These are phyloP conservation scores for Hordeum vulgare DNA, from an alignment of 176 grass and related monocot species.

Conservation along the genomic window DNA sequence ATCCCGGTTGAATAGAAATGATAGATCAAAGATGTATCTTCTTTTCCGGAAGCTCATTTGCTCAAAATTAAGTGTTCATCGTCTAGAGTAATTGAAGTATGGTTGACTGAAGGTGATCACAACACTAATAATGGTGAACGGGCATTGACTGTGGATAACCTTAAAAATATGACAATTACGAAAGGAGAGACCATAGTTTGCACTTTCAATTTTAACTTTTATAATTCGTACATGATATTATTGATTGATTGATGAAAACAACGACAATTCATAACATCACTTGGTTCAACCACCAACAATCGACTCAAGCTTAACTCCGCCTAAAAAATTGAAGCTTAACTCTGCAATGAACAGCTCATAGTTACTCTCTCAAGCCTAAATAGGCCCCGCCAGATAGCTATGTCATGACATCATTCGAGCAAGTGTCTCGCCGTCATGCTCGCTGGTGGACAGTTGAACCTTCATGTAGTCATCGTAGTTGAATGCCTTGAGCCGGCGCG, in stretches of 20 bases:
- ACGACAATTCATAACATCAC: not conserved
- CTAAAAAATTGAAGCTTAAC: not conserved
- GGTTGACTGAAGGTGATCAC: too few species aligned
- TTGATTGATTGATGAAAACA: not conserved
- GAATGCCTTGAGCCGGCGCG: conserved; percentile 51
- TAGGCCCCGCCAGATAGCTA: not conserved
- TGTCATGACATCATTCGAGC: conserved; percentile 20
- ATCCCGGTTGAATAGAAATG: too few species aligned
- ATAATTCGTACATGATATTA: not conserved
- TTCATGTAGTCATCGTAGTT: conserved; percentile 49
- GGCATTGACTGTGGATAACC: too few species aligned
- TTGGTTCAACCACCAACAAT: not conserved
- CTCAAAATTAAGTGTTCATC: too few species aligned
- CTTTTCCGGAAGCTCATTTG: too few species aligned
- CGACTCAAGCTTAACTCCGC: too few species aligned
- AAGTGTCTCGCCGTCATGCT: conserved; percentile 63
- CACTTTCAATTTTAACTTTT: not conserved
- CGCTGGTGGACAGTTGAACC: conserved; percentile 43
- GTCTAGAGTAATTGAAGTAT: too few species aligned
- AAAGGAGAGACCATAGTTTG: not conserved
- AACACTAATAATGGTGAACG: too few species aligned
- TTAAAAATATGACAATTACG: too few species aligned
- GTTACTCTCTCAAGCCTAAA: not conserved
- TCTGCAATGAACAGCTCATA: not conserved
- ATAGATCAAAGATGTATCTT: too few species aligned